phyloP scores from a whole-genome alignment of 192 early-diverging fungal species.

The Chytriomyces sp. region DNA sequence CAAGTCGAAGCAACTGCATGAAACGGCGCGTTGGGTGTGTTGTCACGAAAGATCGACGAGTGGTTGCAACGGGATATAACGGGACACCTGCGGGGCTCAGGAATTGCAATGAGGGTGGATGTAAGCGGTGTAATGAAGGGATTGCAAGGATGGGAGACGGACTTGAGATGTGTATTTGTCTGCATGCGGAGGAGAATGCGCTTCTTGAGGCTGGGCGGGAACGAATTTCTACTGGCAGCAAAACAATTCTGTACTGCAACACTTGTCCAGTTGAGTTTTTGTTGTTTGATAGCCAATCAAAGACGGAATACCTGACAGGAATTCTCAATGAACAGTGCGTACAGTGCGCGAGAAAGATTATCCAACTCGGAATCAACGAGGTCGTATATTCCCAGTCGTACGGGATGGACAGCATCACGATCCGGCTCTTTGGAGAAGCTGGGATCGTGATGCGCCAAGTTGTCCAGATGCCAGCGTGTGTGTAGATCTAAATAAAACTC shows the following conservation, averaged over 20 bases:
- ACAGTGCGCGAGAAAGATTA: constrained; percentile 97
- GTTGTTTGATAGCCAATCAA: not conserved
- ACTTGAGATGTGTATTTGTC: constrained; percentile 89
- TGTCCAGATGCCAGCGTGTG: not conserved
- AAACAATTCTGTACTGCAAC: constrained; percentile 93
- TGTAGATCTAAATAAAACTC: too few relatives aligned
- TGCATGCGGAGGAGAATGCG: constrained; percentile 99
- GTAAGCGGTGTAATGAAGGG: constrained; percentile 86
- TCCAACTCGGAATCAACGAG: constrained; percentile 88
- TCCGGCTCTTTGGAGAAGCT: constrained; percentile 82
- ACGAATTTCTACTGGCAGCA: constrained; percentile 67
- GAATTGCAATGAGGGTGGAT: constrained; percentile 96
- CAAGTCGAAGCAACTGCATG: constrained; percentile 95
- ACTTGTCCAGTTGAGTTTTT: constrained; percentile 67
- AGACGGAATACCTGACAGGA: not conserved
- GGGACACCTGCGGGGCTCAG: constrained; percentile 89
- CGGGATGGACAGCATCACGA: constrained; percentile 90
- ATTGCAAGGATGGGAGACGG: constrained; percentile 71
- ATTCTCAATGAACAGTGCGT: constrained; percentile 42
- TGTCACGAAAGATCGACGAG: constrained; percentile 80
- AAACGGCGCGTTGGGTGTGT: constrained; percentile 96
- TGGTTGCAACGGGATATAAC: constrained; percentile 99
- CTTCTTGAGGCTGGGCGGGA: constrained; percentile 93
- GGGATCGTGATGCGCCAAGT: constrained; percentile 71
- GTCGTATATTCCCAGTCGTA: constrained; percentile 93